These are phyloP conservation scores for Aspergillus brasiliensis DNA, from an alignment of 2,329 filamentous ascomycete genomes.

Conservation along the genomic window DNA sequence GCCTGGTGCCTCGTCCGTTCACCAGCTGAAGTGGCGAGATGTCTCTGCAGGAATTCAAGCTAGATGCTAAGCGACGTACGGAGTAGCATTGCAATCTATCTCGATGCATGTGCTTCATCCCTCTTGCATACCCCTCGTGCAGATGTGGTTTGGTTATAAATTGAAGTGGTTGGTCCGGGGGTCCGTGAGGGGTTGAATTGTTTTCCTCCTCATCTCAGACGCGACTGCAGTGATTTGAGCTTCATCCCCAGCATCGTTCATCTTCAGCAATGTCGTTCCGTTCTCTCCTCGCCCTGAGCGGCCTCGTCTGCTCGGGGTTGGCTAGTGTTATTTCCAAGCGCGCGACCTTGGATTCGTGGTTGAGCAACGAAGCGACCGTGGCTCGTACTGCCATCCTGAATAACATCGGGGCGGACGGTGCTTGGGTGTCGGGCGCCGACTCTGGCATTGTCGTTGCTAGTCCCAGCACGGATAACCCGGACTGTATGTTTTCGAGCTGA, in stretches of 20 bases:
- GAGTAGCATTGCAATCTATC: neutral
- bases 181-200: too few species aligned
- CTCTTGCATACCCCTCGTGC: neutral
- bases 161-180: neutral
- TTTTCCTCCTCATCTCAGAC: neutral
- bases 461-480: constrained; percentile 42
- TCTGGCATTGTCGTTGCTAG: constrained; percentile 17
- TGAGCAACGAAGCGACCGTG: constrained; percentile 9
- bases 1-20: neutral
- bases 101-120: neutral
- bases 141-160: neutral
- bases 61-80: neutral
- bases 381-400: constrained; percentile 14
- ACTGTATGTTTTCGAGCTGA: constrained; percentile 49
- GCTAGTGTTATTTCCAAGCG: neutral
- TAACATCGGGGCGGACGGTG: constrained; percentile 14
- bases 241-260: neutral
- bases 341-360: constrained; percentile 11
- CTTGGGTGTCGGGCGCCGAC: constrained; percentile 9
- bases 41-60: neutral
- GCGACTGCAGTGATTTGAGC: neutral
- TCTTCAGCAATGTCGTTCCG: neutral
- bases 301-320: neutral
- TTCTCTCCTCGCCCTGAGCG: neutral
- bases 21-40: neutral